These are phyloP conservation scores for Hysterangium stoloniferum DNA, from an alignment of 768 basidiomycete species.

Conservation along the genomic window DNA sequence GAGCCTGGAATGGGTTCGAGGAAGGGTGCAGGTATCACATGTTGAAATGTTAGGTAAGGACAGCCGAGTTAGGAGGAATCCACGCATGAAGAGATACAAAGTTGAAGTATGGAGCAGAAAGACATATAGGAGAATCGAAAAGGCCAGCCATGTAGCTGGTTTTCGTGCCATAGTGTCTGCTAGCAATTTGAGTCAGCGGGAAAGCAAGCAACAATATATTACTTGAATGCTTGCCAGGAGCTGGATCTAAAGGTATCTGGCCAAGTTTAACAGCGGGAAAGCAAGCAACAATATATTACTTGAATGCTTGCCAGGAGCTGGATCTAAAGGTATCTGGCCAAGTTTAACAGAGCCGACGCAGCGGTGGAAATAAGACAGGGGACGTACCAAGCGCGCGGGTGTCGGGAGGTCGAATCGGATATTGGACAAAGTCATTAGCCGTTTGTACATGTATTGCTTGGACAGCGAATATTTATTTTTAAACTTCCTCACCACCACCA, in stretches of 20 bases:
- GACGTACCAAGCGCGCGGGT: background rate
- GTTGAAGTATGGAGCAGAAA: constrained; percentile 64
- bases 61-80: constrained; percentile 80
- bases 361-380: background rate
- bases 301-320: background rate
- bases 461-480: background rate
- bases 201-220: background rate
- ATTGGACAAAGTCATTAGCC: background rate
- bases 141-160: constrained; percentile 1
- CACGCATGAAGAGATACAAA: constrained; percentile 84
- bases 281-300: background rate
- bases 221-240: no score
- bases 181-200: background rate
- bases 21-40: constrained; percentile 40
- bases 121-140: constrained; percentile 28
- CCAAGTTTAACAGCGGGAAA: background rate
- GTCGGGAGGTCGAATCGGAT: background rate
- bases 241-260: no score
- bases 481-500: background rate
- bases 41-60: constrained; percentile 52
- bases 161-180: background rate
- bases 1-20: constrained; percentile 68
- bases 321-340: no score
- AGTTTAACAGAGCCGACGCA: background rate
- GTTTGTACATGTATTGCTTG: background rate